phyloP scores from a whole-genome alignment of 768 basidiomycete genomes.

The Tubosaeta sp. region DNA sequence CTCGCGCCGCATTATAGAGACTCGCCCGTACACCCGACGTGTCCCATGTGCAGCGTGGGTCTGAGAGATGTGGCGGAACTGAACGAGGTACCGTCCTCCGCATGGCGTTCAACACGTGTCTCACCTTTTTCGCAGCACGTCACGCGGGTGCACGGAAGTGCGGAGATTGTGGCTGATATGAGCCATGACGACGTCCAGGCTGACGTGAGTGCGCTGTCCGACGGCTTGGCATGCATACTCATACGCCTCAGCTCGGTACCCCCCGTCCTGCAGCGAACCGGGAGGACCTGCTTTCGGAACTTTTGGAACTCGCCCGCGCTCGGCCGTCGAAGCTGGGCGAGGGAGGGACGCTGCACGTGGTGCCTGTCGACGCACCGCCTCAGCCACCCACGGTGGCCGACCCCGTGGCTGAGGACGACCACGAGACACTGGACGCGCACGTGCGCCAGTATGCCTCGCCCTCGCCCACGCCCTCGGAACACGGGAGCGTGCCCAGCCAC shows the following conservation, averaged over 20 bases:
- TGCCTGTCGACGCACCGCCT: slow-evolving; percentile 1
- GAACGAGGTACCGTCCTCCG: slow-evolving; percentile 12
- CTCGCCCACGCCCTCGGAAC: slow-evolving; percentile 27
- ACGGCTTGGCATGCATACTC: background rate
- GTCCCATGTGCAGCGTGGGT: slow-evolving; percentile 16
- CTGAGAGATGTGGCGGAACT: slow-evolving; percentile 12
- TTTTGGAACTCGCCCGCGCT: background rate
- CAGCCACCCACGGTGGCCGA: background rate
- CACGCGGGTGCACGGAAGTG: slow-evolving; percentile 9
- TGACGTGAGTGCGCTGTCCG: background rate
- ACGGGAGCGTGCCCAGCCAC: slow-evolving; percentile 14
- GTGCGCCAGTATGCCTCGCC: slow-evolving; percentile 8
- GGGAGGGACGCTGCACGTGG: background rate
- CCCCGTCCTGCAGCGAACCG: too few species aligned
- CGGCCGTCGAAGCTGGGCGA: background rate
- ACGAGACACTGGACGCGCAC: background rate
- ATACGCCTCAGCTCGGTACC: too few species aligned
- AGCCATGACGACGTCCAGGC: background rate
- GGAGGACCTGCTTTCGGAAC: too few species aligned
- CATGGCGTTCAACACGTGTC: background rate
- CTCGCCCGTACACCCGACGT: slow-evolving; percentile 19
- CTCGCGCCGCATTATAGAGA: slow-evolving; percentile 23
- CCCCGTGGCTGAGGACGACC: background rate
- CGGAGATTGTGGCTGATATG: slow-evolving; percentile 1
- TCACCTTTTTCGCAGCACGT: slow-evolving; percentile 19